phyloP scores from a whole-genome alignment of 495 filamentous ascomycete genomes.

The Staphylotrichum tortipilum region DNA sequence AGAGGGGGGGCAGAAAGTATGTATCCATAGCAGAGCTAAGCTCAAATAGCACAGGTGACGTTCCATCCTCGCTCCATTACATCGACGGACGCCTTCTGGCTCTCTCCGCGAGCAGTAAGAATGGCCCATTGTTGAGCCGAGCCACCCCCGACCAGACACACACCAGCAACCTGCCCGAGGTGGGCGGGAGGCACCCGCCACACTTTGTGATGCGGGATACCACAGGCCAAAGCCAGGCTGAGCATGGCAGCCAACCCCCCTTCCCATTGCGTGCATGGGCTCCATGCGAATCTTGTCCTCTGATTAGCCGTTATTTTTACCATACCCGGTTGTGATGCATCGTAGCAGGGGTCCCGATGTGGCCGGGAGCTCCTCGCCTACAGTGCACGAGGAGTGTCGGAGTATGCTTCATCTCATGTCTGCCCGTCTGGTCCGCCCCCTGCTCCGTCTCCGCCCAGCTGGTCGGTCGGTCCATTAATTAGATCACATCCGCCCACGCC shows the following conservation, averaged over 20 bases:
- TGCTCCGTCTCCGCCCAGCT: background rate
- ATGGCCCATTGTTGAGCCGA: slow-evolving; percentile 9
- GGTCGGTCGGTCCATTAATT: too few species aligned
- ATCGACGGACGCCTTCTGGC: too few species aligned
- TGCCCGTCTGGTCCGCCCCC: background rate
- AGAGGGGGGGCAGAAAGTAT: too few species aligned
- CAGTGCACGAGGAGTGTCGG: too few species aligned
- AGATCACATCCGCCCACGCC: background rate
- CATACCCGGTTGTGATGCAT: background rate
- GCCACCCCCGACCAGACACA: background rate
- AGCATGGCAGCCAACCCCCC: background rate
- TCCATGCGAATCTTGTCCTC: background rate
- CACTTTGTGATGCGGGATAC: background rate
- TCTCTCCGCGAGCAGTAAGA: slow-evolving; percentile 1
- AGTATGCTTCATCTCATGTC: background rate
- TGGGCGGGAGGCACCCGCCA: background rate
- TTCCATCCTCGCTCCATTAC: background rate
- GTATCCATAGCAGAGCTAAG: too few species aligned
- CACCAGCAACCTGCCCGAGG: background rate
- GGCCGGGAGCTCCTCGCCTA: background rate
- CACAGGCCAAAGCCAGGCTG: background rate
- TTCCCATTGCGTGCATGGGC: background rate
- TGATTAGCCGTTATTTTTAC: slow-evolving; percentile 12
- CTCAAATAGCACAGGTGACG: too few species aligned
- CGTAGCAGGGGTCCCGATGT: background rate